phyloP scores from a whole-genome alignment of 805 yeast species.

The Metschnikowia dekortorum region DNA sequence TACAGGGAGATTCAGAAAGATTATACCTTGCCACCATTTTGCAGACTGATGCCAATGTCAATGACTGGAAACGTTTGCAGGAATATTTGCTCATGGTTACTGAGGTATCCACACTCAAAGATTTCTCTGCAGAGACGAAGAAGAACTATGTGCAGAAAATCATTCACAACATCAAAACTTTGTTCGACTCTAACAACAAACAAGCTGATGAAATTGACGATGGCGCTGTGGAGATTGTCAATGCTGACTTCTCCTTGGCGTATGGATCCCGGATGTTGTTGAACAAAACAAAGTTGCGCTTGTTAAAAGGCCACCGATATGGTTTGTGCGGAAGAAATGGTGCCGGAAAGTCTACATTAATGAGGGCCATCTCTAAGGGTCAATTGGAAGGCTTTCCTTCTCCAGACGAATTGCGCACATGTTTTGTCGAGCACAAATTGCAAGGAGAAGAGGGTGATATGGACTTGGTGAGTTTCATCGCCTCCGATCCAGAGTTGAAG shows the following conservation, averaged over 20 bases:
- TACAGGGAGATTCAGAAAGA: conserved; percentile 26
- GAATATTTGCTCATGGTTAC: conserved; percentile 46
- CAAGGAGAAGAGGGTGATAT: conserved; percentile 93
- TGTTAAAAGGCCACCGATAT: conserved; percentile 91
- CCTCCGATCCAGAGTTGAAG: conserved; percentile 76
- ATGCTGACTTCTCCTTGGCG: conserved; percentile 92
- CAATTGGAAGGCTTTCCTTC: conserved; percentile 97
- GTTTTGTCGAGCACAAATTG: conserved; percentile 94
- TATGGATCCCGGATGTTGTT: conserved; percentile 96
- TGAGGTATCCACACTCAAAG: conserved; percentile 15
- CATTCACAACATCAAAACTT: conserved; percentile 45
- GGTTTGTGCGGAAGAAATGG: conserved; percentile 98
- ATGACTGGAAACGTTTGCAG: conserved; percentile 45
- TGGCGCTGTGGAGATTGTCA: conserved; percentile 88
- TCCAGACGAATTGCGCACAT: conserved; percentile 77
- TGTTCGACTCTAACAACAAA: conserved; percentile 45
- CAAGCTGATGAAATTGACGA: conserved; percentile 54
- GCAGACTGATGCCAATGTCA: conserved; percentile 40
- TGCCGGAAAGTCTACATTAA: conserved; percentile 96
- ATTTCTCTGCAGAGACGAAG: conserved; percentile 16
- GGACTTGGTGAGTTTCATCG: conserved; percentile 85
- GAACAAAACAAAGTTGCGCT: conserved; percentile 84
- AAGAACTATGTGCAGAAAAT: conserved; percentile 40
- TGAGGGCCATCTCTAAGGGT: conserved; percentile 96
- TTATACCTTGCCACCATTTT: conserved; percentile 45